phyloP scores from a whole-genome alignment of 2,329 filamentous ascomycete genomes.

The Fusarium annulatum region DNA sequence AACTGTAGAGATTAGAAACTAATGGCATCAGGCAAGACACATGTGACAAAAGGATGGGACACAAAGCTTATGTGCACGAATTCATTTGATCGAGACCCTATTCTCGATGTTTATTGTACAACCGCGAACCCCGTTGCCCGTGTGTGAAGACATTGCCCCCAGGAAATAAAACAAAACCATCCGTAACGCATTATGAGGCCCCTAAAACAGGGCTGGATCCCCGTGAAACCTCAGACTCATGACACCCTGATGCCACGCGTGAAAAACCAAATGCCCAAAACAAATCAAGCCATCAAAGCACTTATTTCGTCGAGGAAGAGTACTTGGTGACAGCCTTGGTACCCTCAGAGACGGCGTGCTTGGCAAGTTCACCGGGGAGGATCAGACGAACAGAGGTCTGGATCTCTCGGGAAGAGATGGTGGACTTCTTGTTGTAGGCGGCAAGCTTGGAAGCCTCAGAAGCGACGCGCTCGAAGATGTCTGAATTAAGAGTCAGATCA shows the following conservation, averaged over 20 bases:
- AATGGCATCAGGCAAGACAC: neutral
- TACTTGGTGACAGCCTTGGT: slow-evolving; percentile 99
- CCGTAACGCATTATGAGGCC: slow-evolving; percentile 80
- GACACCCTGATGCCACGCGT: slow-evolving; percentile 69
- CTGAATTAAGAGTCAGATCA: slow-evolving; percentile 56
- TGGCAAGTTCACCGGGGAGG: slow-evolving; percentile 97
- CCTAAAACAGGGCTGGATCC: slow-evolving; percentile 50
- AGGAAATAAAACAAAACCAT: slow-evolving; percentile 73
- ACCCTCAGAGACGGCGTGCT: slow-evolving; percentile 99
- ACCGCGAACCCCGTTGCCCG: slow-evolving; percentile 77
- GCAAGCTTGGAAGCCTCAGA: slow-evolving; percentile 99
- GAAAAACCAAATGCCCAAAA: slow-evolving; percentile 64
- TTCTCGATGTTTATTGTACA: slow-evolving; percentile 78
- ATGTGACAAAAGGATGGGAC: slow-evolving; percentile 21
- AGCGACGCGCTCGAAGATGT: slow-evolving; percentile 99
- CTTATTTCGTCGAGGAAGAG: slow-evolving; percentile 99
- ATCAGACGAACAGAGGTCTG: slow-evolving; percentile 99
- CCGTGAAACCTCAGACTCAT: slow-evolving; percentile 64
- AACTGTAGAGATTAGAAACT: neutral
- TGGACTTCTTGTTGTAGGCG: slow-evolving; percentile 99
- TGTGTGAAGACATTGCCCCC: slow-evolving; percentile 75
- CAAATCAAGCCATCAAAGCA: slow-evolving; percentile 67
- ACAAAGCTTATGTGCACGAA: slow-evolving; percentile 66
- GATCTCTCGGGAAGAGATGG: slow-evolving; percentile 98
- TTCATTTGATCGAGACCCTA: slow-evolving; percentile 71